These are phyloP conservation scores for Globisporangium nunn DNA, from an alignment of 352 stramenopile species.

Conservation along the genomic window DNA sequence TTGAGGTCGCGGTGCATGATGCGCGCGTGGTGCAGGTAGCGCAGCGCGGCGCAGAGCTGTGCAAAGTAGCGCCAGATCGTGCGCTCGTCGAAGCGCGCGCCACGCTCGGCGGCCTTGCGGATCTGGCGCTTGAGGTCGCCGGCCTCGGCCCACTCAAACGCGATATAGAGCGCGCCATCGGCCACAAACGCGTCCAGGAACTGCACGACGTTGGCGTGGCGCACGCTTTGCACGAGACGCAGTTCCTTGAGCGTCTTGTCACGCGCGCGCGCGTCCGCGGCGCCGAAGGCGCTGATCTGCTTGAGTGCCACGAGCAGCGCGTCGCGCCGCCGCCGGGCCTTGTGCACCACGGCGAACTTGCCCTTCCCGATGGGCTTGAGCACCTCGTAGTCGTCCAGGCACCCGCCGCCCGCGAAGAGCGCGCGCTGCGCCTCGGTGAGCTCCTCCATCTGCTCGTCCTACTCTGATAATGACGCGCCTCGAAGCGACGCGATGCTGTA, in stretches of 20 bases:
- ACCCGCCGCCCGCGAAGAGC: constrained; percentile 49
- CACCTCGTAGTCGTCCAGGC: constrained; percentile 72
- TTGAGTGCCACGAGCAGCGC: constrained; percentile 86
- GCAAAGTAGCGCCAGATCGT: constrained; percentile 93
- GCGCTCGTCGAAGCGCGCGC: constrained; percentile 84
- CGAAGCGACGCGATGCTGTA: background rate
- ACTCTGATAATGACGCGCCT: background rate
- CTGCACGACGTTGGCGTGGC: constrained; percentile 89
- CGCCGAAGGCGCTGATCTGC: constrained; percentile 89
- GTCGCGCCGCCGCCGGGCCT: constrained; percentile 65
- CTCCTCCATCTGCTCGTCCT: constrained; percentile 40
- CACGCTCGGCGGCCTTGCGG: constrained; percentile 84
- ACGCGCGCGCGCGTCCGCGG: constrained; percentile 85
- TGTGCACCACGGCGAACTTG: constrained; percentile 92
- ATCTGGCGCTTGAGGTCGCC: constrained; percentile 92
- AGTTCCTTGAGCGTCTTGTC: constrained; percentile 90
- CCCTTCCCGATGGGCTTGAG: constrained; percentile 89
- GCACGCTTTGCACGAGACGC: constrained; percentile 80
- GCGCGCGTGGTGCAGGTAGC: constrained; percentile 81
- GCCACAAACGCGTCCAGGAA: constrained; percentile 90
- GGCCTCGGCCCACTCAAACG: constrained; percentile 91
- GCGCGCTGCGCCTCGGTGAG: constrained; percentile 65
- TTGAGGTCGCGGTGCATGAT: constrained; percentile 95
- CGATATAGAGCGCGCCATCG: constrained; percentile 89
- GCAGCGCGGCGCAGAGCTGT: constrained; percentile 83